Conservation (phyloP, 257 asterid species). For the Petunia axillaris region DNA sequence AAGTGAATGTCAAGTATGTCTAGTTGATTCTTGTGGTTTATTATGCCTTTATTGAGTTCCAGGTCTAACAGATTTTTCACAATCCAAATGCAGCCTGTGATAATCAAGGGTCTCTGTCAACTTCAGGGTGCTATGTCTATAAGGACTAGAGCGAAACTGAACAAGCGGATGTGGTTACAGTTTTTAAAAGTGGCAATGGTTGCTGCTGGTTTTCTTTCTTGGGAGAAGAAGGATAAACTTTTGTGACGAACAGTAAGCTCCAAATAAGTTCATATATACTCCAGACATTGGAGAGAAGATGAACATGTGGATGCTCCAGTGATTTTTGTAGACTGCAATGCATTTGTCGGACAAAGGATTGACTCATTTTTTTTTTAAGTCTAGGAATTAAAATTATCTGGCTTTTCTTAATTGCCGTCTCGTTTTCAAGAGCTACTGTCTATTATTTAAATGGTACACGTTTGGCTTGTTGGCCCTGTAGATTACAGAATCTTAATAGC, state of each 20-base stretch:
- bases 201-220: background rate
- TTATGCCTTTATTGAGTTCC: background rate
- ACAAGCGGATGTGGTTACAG: background rate
- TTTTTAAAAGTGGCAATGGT: background rate
- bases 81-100: background rate
- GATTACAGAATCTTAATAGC: too few relatives aligned
- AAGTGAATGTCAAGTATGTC: background rate
- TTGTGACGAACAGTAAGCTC: background rate
- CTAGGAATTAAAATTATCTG: too few relatives aligned
- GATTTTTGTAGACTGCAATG: background rate
- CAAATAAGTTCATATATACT: background rate
- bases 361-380: background rate
- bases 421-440: too few relatives aligned
- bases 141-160: background rate
- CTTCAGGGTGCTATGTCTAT: too few relatives aligned
- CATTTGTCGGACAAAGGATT: background rate
- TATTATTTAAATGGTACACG: too few relatives aligned
- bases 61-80: background rate
- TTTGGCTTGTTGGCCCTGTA: too few relatives aligned
- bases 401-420: too few relatives aligned
- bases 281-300: background rate
- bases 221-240: background rate
- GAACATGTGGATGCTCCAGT: background rate
- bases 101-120: too few relatives aligned
- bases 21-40: background rate